Evolutionary conservation across 1,284 basidiomycete genomes (phyloP), one percentile per base, ranked within the genome.

Genomic region (Boletus mariae): DNA sequence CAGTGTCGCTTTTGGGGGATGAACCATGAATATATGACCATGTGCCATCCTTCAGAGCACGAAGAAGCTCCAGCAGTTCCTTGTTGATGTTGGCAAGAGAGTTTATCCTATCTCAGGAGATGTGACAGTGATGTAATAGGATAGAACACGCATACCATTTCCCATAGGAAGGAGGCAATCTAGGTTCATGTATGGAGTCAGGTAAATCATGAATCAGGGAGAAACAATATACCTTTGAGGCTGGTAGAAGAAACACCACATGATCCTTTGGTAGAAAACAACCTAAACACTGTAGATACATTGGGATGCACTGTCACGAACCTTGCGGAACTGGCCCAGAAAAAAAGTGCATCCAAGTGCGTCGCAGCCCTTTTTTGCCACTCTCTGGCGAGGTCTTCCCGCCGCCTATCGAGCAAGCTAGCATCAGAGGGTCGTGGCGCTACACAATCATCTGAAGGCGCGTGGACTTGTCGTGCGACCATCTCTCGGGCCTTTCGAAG

Each of bases 181-280:
- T 90, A 50, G 3, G 23, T 58, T 7, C 31, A 49, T 54, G 49
- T 20, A 29, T 43, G n/a, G 26, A 40, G 26, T 50, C 40, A 59
- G 51, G 53, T 38, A n/a, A 38, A 38, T 23, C 23, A 42, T 4
- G 17, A 35, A 9, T 20, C n/a, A 25, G 38, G 11, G 29, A 20
- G 7, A 25, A 38, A 49, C 28, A 28, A 47, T 42, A 23, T 63
- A 88, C 86, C 83, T 81, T 58, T 81, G 73, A 5, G 87, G 85
- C 60, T 82, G 73, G 61, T 90, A 90, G 66, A 88, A 84, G 68
- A 86, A 90, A 62, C 87, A 90, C 87, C 87, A 90, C 87, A 90
- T 90, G 49, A 90, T 89, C 61, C 88, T 89, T 58, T 52, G 46
- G 10, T 56, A 34, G 40, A 43, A 41, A n/a, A 43, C 35, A 29